Percentiles rank a stretch among this genome's conserved stretches.
phyloP scores from a whole-genome alignment of 1,284 basidiomycete genomes.

The Cryptococcus sp. region DNA sequence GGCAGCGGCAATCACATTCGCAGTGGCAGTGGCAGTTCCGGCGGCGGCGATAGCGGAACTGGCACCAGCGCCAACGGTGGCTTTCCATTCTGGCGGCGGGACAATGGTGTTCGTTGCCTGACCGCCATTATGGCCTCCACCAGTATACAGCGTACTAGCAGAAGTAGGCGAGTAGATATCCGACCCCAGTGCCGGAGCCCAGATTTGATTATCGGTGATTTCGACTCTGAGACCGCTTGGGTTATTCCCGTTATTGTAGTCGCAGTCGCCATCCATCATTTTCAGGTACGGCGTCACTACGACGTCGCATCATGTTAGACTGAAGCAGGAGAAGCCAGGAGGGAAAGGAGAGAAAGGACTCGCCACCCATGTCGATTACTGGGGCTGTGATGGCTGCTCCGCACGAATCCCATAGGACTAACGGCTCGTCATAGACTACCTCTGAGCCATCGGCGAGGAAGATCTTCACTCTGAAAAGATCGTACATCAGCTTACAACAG shows the following conservation, averaged over 20 bases:
- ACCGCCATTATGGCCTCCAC: conserved; percentile 7
- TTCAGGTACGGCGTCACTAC: conserved; percentile 14
- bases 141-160: conserved; percentile 8
- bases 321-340: neutral
- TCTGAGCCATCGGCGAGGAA: conserved; percentile 1
- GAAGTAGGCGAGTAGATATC: conserved; percentile 10
- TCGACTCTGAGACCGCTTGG: conserved; percentile 25
- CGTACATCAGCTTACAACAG: too few species aligned
- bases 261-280: conserved; percentile 7
- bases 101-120: neutral
- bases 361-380: conserved; percentile 14
- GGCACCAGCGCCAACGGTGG: neutral
- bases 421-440: neutral
- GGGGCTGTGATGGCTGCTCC: conserved; percentile 1
- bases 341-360: neutral
- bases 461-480: neutral
- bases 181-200: conserved; percentile 10
- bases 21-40: neutral
- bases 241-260: conserved; percentile 22
- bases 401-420: conserved; percentile 10
- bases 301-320: neutral
- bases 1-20: neutral
- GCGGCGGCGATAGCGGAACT: neutral
- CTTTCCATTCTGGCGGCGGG: conserved; percentile 4
- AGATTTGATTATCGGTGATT: conserved; percentile 27